phyloP scores from a whole-genome alignment of 2,329 filamentous ascomycete species.

The Curvularia verruculosa region DNA sequence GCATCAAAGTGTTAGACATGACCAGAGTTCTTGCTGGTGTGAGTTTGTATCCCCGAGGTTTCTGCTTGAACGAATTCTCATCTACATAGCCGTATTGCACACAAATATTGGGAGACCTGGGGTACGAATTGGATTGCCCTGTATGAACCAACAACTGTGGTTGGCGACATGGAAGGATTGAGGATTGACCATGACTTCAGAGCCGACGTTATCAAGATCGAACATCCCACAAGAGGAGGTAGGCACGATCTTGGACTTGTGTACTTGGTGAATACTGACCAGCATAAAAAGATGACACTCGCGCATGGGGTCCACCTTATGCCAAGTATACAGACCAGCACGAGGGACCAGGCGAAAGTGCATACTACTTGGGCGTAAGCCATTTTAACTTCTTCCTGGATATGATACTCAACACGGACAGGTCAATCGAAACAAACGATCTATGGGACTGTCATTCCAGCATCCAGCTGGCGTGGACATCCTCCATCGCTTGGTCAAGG shows the following conservation, averaged over 20 bases:
- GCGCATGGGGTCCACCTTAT: constrained; percentile 96
- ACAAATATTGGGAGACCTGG: constrained; percentile 93
- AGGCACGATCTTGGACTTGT: background rate
- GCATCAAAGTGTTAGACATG: constrained; percentile 92
- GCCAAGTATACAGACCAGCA: constrained; percentile 71
- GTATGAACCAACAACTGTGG: constrained; percentile 45
- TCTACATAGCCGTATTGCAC: constrained; percentile 84
- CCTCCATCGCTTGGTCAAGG: constrained; percentile 79
- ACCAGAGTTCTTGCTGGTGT: constrained; percentile 94
- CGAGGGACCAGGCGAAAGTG: constrained; percentile 82
- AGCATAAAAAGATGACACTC: constrained; percentile 76
- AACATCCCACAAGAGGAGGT: constrained; percentile 71
- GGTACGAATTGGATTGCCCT: constrained; percentile 63
- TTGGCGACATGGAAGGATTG: constrained; percentile 25
- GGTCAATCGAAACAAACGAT: constrained; percentile 98
- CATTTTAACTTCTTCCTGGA: background rate
- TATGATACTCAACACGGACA: constrained; percentile 45
- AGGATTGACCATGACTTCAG: constrained; percentile 55
- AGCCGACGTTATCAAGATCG: constrained; percentile 96
- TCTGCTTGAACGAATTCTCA: constrained; percentile 25
- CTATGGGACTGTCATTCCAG: constrained; percentile 87
- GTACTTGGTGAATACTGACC: background rate
- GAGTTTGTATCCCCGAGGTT: constrained; percentile 47
- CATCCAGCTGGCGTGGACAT: constrained; percentile 83
- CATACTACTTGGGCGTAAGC: constrained; percentile 87